phyloP scores from a whole-genome alignment of 768 basidiomycete genomes.

The Phanerodontia chrysosporium region DNA sequence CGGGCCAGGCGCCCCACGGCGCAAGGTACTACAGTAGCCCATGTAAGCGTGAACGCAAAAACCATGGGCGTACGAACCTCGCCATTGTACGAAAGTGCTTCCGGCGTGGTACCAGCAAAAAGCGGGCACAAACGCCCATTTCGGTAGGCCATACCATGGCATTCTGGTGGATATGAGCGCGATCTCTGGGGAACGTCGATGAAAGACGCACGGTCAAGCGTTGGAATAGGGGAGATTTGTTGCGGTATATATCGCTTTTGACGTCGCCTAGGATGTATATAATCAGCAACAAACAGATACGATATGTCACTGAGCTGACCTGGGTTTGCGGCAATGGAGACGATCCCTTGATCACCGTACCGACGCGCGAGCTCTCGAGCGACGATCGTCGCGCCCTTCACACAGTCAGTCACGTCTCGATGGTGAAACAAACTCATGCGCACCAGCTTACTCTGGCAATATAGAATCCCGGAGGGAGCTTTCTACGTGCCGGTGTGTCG shows the following conservation, averaged over 20 bases:
- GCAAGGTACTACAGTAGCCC: conserved; percentile 8
- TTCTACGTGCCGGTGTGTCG: conserved; percentile 15
- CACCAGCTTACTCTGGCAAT: conserved; percentile 24
- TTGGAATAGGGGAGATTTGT: background rate
- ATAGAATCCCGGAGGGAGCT: conserved; percentile 12
- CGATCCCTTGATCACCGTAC: conserved; percentile 38
- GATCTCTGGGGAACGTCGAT: background rate
- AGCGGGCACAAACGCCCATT: conserved; percentile 37
- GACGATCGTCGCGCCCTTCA: conserved; percentile 32
- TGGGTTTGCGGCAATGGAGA: conserved; percentile 39
- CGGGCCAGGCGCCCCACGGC: conserved; percentile 11
- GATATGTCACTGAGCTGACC: conserved; percentile 21
- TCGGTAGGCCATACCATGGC: background rate
- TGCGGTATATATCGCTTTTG: conserved; percentile 13
- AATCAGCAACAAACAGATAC: background rate
- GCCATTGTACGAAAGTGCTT: conserved; percentile 31
- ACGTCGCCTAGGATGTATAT: conserved; percentile 6
- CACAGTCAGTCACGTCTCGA: too few species aligned
- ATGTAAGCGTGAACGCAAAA: too few species aligned
- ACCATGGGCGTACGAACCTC: conserved; percentile 24
- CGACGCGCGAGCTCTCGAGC: conserved; percentile 39
- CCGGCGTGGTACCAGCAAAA: conserved; percentile 35
- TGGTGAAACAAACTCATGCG: too few species aligned
- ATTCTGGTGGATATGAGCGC: conserved; percentile 2
- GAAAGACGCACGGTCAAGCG: conserved; percentile 15